phyloP scores from a whole-genome alignment of 2,329 filamentous ascomycete genomes.

The Capronia americana region DNA sequence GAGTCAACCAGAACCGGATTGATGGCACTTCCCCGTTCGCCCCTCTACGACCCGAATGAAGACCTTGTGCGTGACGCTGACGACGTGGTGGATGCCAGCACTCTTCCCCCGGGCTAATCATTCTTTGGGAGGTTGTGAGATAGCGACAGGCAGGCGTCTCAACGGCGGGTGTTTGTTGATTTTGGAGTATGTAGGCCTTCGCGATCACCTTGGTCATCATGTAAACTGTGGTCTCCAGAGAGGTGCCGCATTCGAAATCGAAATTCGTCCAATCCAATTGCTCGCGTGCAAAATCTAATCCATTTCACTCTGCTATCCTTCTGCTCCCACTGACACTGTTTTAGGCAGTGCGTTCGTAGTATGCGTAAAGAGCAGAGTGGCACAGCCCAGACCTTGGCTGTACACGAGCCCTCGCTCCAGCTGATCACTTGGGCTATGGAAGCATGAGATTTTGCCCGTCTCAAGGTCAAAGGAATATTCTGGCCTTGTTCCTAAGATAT shows the following conservation, averaged over 20 bases:
- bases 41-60: conserved; percentile 76
- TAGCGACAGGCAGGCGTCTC: conserved; percentile 21
- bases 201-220: conserved; percentile 1
- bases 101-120: conserved; percentile 82
- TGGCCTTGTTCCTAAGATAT: too few species aligned
- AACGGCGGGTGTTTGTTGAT: conserved; percentile 1
- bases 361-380: too few species aligned
- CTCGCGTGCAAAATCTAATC: not conserved
- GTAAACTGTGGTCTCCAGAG: conserved; percentile 6
- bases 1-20: conserved; percentile 95
- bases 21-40: conserved; percentile 94
- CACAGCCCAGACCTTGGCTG: too few species aligned
- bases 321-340: not conserved
- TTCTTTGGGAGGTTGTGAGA: conserved; percentile 1
- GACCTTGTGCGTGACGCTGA: conserved; percentile 84
- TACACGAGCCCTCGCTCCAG: too few species aligned
- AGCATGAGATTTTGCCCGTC: too few species aligned
- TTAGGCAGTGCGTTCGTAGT: too few species aligned
- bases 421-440: too few species aligned
- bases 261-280: not conserved
- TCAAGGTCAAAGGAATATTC: too few species aligned
- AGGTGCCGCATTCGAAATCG: not conserved
- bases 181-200: conserved; percentile 17
- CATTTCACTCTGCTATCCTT: not conserved
- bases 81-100: conserved; percentile 92